These are phyloP conservation scores for Hypoxylon cercidicola DNA, from an alignment of 495 filamentous ascomycete species.

Conservation along the genomic window DNA sequence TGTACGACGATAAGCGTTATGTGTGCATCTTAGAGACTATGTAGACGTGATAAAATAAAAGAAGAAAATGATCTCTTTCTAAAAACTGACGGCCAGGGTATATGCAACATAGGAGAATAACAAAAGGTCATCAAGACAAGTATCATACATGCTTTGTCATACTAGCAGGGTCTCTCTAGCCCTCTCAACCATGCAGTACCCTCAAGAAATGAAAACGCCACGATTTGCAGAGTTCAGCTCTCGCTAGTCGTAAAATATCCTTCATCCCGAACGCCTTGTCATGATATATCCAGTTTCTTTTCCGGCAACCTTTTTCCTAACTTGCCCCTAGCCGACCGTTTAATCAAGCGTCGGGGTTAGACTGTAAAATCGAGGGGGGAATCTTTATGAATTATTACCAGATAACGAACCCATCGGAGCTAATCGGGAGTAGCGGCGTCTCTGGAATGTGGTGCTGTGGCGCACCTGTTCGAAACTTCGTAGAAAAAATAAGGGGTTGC, in stretches of 20 bases:
- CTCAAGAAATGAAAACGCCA: conserved; percentile 22
- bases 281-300: conserved; percentile 34
- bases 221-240: conserved; percentile 4
- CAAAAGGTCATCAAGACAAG: conserved; percentile 34
- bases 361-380: conserved; percentile 18
- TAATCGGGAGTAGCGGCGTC: neutral
- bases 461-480: neutral
- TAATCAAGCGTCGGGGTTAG: conserved; percentile 17
- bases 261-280: conserved; percentile 34
- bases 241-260: conserved; percentile 17
- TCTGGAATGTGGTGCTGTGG: neutral
- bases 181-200: conserved; percentile 18
- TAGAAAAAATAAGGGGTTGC: conserved; percentile 6
- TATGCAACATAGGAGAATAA: conserved; percentile 35
- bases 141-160: conserved; percentile 31
- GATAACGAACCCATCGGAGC: no score
- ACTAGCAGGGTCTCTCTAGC: conserved; percentile 12
- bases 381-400: conserved; percentile 4
- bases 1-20: no score
- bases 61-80: conserved; percentile 25
- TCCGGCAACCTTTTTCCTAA: conserved; percentile 25
- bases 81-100: conserved; percentile 31
- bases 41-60: no score
- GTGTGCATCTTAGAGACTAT: no score
- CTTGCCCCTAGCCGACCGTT: conserved; percentile 17